Base-by-base conservation (phyloP, 2,329 filamentous ascomycete species). In the Cladosporium sp. region DNA sequence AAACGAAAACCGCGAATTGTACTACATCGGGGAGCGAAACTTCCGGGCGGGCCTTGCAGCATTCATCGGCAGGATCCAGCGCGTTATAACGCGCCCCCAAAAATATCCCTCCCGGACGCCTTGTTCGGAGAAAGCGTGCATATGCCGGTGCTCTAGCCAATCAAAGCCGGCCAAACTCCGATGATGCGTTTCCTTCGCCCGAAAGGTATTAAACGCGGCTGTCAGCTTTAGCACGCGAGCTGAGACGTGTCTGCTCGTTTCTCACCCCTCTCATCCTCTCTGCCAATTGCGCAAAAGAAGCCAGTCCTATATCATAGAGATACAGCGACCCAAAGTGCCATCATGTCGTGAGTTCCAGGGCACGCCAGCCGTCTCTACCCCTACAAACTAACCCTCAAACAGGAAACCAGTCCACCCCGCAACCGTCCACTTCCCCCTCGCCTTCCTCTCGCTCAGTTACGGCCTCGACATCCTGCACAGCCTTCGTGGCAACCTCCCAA, bases 361-460 rank as follows among this genome's bases (percentile, higher is more conserved):
- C 40, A 22, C 8, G 9, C 11, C 11, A 16, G 9, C 32, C 31
- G 14, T 16, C 14, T 14, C 18, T 28, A 13, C 10, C 14, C 35
- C 18, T 28, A 10, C 16, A 49, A 28, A 37, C 48, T 50, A 50
- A 50, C 48, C 2, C 48, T 43, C 32, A 35, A 28, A 31, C 41
- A 50, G 48, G 40, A 72, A 74, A 58, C 74, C 74, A 49, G 61
- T 66, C 40, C 74, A 77, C 59, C 73, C 73, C 45, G 72, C 73
- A 22, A 64, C 68, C 9, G 72, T 76, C 42, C 74, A 77, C 63
- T 75, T 74, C 61, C 74, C 74, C 16, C 68, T 77, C 49, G 68
- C 73, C 52, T 74, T 75, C 63, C 67, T 73, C 54, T 59, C 66
- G 41, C 63, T 74, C 11, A 68, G 71, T 34, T 72, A 69, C 46